Conservation (phyloP, 345 rosid genomes). For the Balakata baccata region DNA sequence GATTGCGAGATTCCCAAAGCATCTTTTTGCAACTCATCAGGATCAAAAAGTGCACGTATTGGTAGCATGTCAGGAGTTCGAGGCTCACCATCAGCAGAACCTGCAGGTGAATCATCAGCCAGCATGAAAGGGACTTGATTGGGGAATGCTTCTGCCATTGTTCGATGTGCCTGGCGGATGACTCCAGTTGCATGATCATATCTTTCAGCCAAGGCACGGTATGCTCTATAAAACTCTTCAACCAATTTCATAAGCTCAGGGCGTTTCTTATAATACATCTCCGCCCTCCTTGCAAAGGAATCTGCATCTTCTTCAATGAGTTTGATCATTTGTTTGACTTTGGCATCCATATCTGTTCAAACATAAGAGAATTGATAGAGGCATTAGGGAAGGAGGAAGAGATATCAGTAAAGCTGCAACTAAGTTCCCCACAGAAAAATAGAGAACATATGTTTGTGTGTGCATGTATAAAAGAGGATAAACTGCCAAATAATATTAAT, state of each 20-base stretch:
- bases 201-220: constrained; percentile 97
- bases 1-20: constrained; percentile 52
- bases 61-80: constrained; percentile 67
- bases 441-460: no score
- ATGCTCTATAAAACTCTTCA: constrained; percentile 96
- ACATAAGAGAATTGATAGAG: constrained; percentile 14
- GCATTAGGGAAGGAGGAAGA: neutral
- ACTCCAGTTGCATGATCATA: constrained; percentile 94
- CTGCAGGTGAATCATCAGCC: constrained; percentile 62
- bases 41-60: constrained; percentile 47
- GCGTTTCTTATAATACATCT: constrained; percentile 95
- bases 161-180: constrained; percentile 82
- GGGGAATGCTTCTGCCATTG: constrained; percentile 94
- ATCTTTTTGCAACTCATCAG: constrained; percentile 57
- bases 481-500: neutral
- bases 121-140: constrained; percentile 67
- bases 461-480: no score
- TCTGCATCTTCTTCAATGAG: constrained; percentile 98
- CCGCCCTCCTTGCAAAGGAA: constrained; percentile 99
- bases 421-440: no score
- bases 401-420: neutral
- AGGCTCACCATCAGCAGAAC: constrained; percentile 58
- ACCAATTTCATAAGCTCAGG: constrained; percentile 97
- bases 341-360: constrained; percentile 84
- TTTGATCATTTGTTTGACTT: constrained; percentile 94